phyloP scores from a whole-genome alignment of 345 rosid species.

The Populus simonii region DNA sequence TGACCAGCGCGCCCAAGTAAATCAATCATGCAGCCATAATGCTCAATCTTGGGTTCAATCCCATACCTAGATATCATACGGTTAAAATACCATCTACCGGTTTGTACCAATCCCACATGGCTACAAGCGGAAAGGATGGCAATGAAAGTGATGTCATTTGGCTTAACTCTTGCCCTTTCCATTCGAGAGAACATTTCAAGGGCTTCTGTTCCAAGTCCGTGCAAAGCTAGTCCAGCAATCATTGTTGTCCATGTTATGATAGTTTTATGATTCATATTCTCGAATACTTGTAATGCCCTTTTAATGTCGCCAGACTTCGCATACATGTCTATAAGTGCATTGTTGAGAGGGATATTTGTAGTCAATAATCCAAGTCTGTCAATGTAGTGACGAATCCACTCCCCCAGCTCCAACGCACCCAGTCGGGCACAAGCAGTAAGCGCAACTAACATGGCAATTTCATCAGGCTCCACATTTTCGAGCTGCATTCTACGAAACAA shows the following conservation, averaged over 20 bases:
- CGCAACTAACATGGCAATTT: conserved; percentile 53
- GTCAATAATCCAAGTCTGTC: conserved; percentile 33
- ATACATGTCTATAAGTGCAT: conserved; percentile 70
- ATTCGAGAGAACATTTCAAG: conserved; percentile 57
- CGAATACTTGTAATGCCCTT: conserved; percentile 56
- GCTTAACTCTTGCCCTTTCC: conserved; percentile 44
- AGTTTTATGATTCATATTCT: conserved; percentile 38
- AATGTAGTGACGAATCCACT: conserved; percentile 51
- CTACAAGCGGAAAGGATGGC: conserved; percentile 74
- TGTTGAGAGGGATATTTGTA: conserved; percentile 42
- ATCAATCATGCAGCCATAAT: conserved; percentile 73
- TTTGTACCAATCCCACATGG: conserved; percentile 60
- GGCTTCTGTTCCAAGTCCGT: conserved; percentile 66
- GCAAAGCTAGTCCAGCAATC: conserved; percentile 62
- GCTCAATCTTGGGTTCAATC: conserved; percentile 56
- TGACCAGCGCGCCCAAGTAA: conserved; percentile 64
- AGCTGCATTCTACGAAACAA: conserved; percentile 56
- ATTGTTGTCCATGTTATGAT: conserved; percentile 71
- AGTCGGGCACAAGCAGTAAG: conserved; percentile 71
- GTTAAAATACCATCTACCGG: conserved; percentile 43
- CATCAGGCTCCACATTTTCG: conserved; percentile 63
- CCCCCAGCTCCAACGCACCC: conserved; percentile 60
- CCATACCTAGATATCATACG: conserved; percentile 41
- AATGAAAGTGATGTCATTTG: conserved; percentile 67
- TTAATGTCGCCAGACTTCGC: conserved; percentile 60